Base-by-base conservation (phyloP, 2,329 filamentous ascomycete species). In the Epichloe sp. region DNA sequence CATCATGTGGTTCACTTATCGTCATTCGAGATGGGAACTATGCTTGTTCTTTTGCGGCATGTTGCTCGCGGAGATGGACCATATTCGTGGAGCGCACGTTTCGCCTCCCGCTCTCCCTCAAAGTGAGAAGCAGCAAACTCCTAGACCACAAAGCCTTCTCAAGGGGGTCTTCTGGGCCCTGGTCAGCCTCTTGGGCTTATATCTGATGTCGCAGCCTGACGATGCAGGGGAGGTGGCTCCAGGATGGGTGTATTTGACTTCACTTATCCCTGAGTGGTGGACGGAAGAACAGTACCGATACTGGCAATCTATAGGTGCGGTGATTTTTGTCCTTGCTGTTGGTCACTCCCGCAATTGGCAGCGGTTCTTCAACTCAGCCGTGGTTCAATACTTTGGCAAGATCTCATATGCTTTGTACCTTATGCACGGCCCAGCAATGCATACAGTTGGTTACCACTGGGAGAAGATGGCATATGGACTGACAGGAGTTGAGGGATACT, bases 341-440 rank as follows among this genome's bases (percentile, higher is more conserved):
- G 69, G 72, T 23, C 70, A 73, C 50, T 73, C 72, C 4, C 60
- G 63, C 2, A 63, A 59, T 4, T 74, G 76, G 67, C 74, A 76
- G 58, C 63, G 65, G 17, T 65, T 79, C 52, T 79, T 81, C 63
- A 74, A 74, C 58, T 65, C 67, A 1, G 58, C 64, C 2, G 57
- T 70, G 15, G 67, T 79, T 3, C 77, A 80, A 59, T 82, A 82
- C 62, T 65, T 82, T 5, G 79, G 79, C 53, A 74, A 74, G 59
- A 75, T 82, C 56, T 80, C 76, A 49, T 83, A 79, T 59, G 73
- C 77, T 47, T 60, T 83, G 26, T 83, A 83, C 61, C 70, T 83
- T 14, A 75, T 81, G 67, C 79, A 83, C 59, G 77, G 78, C 0
- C 75, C 76, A 3, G 70, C 74, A 2, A 70, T 76, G 59, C 76